Evolutionary conservation across 2,329 filamentous ascomycete genomes (phyloP), one percentile per base, ranked within the genome.

Genomic region (Ambrosiella xylebori): DNA sequence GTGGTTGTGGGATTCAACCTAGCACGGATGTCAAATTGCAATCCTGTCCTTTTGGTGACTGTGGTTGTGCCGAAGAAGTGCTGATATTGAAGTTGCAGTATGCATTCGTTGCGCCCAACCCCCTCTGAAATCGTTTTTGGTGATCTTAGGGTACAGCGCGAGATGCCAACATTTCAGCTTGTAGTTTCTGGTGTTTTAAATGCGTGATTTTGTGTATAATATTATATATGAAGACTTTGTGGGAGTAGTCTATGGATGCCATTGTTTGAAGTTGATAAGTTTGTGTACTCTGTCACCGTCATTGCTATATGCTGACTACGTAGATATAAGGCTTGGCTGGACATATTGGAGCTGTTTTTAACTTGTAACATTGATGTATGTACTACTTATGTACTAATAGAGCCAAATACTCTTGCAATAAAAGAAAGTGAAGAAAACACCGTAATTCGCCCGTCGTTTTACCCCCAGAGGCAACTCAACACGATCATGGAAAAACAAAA

Each of bases 21-120:
- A 91, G 90, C 90, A 95, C 87, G 85, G 87, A 95, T 95, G 89
- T 96, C 89, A 95, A 95, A 95, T 95, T 96, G 82, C 90, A 93
- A 91, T 85, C 76, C 80, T 80, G 84, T 82, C 83, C 71, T 71
- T 69, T 70, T 72, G 70, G 83, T 95, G 87, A 85, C 87, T 89
- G 82, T 77, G 79, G 82, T 90, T 93, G 90, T 88, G 90, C 89
- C 89, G 87, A 90, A 95, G 88, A 95, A 88, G 88, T 95, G 89
- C 89, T 93, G 80, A 94, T 77, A 93, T 78, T 68, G 70, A 82
- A 70, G 50, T 54, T 54, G 52, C 19, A 54, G 55, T 53, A 54
- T 54, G 50, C 35, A 37, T 47, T 54, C 27, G 11, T 40, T 54
- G 52, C 41, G 52, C 52, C 38, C 37, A 17, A 39, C 9, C 37